phyloP scores from a whole-genome alignment of 1,139 yeast genomes.

The Nadsonia starkeyi-henricii region DNA sequence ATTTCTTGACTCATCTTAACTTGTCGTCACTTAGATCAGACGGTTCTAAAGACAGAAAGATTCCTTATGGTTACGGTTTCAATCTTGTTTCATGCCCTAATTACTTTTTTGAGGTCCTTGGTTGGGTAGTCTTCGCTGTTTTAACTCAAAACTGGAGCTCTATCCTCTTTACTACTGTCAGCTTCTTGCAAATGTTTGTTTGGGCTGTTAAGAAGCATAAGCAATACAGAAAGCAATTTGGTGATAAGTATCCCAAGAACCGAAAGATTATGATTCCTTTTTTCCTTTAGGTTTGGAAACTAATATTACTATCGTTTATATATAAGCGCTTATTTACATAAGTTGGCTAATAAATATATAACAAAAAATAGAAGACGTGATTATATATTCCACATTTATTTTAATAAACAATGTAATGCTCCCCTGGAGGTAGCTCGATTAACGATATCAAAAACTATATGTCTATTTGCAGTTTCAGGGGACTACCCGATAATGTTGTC shows the following conservation, averaged over 20 bases:
- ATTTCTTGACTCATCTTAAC: constrained; percentile 52
- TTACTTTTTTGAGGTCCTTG: constrained; percentile 71
- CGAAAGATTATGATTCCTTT: constrained; percentile 57
- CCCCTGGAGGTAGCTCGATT: too few species aligned
- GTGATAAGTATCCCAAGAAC: constrained; percentile 57
- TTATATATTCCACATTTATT: too few species aligned
- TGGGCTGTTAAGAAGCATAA: constrained; percentile 70
- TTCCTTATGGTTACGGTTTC: constrained; percentile 40
- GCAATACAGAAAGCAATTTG: constrained; percentile 55
- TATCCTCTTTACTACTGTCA: constrained; percentile 52
- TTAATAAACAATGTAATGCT: too few species aligned
- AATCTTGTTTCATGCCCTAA: constrained; percentile 49
- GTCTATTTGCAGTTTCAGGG: too few species aligned
- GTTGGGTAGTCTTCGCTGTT: constrained; percentile 58
- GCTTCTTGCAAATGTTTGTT: constrained; percentile 61
- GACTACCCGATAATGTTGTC: too few species aligned
- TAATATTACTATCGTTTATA: too few species aligned
- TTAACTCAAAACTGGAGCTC: constrained; percentile 70
- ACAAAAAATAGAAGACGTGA: too few species aligned
- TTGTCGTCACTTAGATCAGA: constrained; percentile 41
- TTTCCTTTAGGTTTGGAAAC: constrained; percentile 20
- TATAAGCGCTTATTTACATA: too few species aligned
- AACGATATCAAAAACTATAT: too few species aligned
- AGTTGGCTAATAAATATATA: too few species aligned
- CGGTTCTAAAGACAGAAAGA: constrained; percentile 34